Conservation (phyloP, 257 asterid genomes). For the Ligustrum vulgare region DNA sequence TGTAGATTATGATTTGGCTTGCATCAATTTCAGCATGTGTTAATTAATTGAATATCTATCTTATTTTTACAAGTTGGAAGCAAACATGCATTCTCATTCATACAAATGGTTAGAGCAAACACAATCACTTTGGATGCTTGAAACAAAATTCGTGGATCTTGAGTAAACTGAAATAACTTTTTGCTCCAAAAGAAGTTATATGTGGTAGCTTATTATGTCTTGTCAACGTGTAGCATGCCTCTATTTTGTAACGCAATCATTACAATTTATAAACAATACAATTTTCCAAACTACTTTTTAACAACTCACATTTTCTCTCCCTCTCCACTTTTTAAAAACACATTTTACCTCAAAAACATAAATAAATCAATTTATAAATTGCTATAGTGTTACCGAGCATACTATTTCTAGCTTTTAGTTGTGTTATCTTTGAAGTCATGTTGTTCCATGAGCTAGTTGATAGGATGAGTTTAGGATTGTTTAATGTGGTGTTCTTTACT, state of each 20-base stretch:
- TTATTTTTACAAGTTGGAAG: constrained; percentile 1
- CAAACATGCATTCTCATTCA: not conserved
- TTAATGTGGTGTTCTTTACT: not conserved
- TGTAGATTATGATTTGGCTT: constrained; percentile 7
- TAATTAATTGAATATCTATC: not conserved
- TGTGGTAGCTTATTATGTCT: not conserved
- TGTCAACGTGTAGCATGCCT: not conserved
- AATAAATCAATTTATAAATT: no score
- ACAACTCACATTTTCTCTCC: no score
- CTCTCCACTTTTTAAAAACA: no score
- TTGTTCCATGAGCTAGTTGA: not conserved
- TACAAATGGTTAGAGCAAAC: not conserved
- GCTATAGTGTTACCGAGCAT: no score
- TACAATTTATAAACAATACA: no score
- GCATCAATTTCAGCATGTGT: not conserved
- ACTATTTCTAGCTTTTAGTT: no score
- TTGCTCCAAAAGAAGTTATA: not conserved
- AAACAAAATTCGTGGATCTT: not conserved
- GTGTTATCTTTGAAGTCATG: no score
- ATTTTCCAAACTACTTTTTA: no score
- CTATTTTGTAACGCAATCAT: no score
- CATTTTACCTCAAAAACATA: no score
- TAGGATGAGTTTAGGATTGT: not conserved
- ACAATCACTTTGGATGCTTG: not conserved
- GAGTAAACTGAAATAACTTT: not conserved